phyloP scores from a whole-genome alignment of 192 early-diverging fungal species.

The Funneliformis mosseae region DNA sequence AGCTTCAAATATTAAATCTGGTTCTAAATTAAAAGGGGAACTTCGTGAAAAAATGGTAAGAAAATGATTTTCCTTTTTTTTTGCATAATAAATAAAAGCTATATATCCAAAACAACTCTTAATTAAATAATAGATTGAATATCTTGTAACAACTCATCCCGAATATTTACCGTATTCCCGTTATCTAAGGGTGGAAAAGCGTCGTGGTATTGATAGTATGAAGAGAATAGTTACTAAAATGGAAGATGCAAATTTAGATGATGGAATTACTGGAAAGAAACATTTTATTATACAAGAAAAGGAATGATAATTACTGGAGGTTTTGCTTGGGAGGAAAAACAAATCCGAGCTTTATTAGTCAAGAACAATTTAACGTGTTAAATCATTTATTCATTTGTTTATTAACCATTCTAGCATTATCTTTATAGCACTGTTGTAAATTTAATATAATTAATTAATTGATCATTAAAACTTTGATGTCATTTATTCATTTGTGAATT shows the following conservation, averaged over 20 bases:
- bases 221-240: slow-evolving; percentile 10
- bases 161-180: slow-evolving; percentile 1
- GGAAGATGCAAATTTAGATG: not conserved
- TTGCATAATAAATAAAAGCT: no score
- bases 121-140: slow-evolving; percentile 22
- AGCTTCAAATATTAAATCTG: not conserved
- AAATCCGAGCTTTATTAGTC: no score
- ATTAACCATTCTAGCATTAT: no score
- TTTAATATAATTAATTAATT: no score
- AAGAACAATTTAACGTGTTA: no score
- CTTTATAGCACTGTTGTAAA: no score
- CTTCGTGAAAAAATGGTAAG: slow-evolving; percentile 27
- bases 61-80: not conserved
- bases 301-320: no score
- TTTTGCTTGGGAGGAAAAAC: no score
- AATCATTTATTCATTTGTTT: no score
- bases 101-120: not conserved
- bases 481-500: no score
- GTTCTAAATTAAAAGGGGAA: not conserved
- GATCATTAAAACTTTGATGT: no score
- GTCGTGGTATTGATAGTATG: slow-evolving; percentile 23
- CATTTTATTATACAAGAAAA: not conserved
- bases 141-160: slow-evolving; percentile 16
- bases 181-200: not conserved
- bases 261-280: not conserved